Evolutionary conservation across 805 yeast genomes (phyloP).

Genomic region (Candida railenensis): DNA sequence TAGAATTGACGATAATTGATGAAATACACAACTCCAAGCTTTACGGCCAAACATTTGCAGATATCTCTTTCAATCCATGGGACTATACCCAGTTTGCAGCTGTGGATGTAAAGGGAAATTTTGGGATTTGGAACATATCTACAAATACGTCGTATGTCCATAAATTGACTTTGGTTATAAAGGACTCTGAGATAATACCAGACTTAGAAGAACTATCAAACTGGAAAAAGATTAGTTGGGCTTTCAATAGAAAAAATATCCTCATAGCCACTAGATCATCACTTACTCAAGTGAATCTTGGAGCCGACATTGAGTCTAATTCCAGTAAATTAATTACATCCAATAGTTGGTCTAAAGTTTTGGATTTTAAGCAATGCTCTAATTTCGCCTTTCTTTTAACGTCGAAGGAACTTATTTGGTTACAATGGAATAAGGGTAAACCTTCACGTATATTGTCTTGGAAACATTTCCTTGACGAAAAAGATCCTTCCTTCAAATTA

Average conservation of each 20-base stretch:
- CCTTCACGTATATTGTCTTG: conserved; percentile 49
- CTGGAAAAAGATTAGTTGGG: conserved; percentile 55
- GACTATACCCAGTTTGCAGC: conserved; percentile 36
- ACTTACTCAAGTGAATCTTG: conserved; percentile 28
- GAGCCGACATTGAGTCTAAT: neutral
- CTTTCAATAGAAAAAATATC: conserved; percentile 20
- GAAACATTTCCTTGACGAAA: conserved; percentile 63
- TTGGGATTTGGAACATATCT: conserved; percentile 38
- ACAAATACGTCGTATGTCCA: neutral
- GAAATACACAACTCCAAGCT: conserved; percentile 20
- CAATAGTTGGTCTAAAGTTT: conserved; percentile 51
- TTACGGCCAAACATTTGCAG: conserved; percentile 39
- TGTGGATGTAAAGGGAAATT: conserved; percentile 54
- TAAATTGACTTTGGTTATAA: neutral
- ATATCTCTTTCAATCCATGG: conserved; percentile 45
- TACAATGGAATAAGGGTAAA: conserved; percentile 25
- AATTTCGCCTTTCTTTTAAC: conserved; percentile 56
- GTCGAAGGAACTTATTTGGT: conserved; percentile 61
- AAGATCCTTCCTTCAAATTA: conserved; percentile 54
- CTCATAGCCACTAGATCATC: conserved; percentile 45
- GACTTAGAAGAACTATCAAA: conserved; percentile 54
- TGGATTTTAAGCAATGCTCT: conserved; percentile 38
- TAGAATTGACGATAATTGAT: conserved; percentile 11
- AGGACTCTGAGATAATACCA: conserved; percentile 18
- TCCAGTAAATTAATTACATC: conserved; percentile 42